Evolutionary conservation across 1,139 yeast genomes (phyloP), one percentile per base, ranked within the genome.

Genomic region (Yamadazyma mexicana): DNA sequence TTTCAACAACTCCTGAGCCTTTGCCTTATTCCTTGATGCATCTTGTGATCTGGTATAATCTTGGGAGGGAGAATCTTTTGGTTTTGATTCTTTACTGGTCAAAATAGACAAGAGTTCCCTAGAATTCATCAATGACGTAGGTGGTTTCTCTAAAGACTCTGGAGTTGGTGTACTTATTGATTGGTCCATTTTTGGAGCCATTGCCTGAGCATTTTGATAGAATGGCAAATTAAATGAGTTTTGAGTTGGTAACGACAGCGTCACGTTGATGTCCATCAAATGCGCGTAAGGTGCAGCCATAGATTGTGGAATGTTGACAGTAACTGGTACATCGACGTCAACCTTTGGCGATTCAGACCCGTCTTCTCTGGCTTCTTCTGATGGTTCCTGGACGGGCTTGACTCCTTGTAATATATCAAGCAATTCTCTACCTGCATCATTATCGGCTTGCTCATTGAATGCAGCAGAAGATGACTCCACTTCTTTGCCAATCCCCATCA

Each of bases 351-450:
- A 22, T 9, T 36, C 39, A 12, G 18, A n/a, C n/a, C n/a, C 8
- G 11, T 16, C 39, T 8, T 33, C 40, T 27, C 37, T 42, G 9
- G 33, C 27, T n/a, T 35, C 40, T 15, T 36, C 40, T 3, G 34
- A 42, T 26, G 14, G 17, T 20, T 39, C 45, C 11, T 34, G 40
- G 2, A 26, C 35, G 11, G 48, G 48, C 32, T 71, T 66, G 14
- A 69, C 75, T 18, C 72, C 69, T 51, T 82, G 87, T 45, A 83
- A 66, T 56, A 82, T 74, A 48, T 83, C 79, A 51, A 85, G 70
- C 44, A 85, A 61, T 42, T 82, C 92, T 68, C 92, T 79, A 20
- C 92, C 92, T 3, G 89, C 88, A 58, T 84, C 92, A 22, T 68
- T 60, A 37, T 61, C 59, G 9, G 12, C 38, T 47, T 54, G 37